Evolutionary conservation across 2,329 filamentous ascomycete species (phyloP), one percentile per base, ranked within the genome.

Genomic region (Nigrospora osmanthi): DNA sequence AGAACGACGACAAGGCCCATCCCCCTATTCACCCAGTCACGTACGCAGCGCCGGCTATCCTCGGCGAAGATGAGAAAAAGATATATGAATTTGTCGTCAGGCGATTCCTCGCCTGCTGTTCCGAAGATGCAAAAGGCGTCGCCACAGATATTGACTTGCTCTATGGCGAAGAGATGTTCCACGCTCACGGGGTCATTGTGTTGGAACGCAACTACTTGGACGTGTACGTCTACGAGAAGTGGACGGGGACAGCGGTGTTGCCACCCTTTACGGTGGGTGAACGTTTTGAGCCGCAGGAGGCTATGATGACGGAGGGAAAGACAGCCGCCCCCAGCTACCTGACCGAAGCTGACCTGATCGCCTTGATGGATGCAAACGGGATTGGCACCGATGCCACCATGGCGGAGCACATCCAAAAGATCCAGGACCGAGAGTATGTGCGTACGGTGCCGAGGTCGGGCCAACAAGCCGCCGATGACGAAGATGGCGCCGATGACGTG

Each of bases 361-460:
- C 85, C 3, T 76, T 98, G 11, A 98, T 98, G 93, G 93, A 98
- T 67, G 90, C 89, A 38, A 98, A 98, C 60, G 93, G 93, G 2
- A 98, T 98, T 52, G 93, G 93, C 12, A 98, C 93, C 11, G 93
- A 98, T 68, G 93, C 93, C 7, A 98, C 93, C 1, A 98, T 98
- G 93, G 93, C 93, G 0, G 93, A 98, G 57, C 93, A 98, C 60
- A 98, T 98, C 57, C 82, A 87, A 47, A 98, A 91, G 65, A 95
- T 98, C 56, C 89, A 97, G 64, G 81, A 90, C 47, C 76, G 93
- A 48, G 76, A 90, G 54, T 98, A 98, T 58, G 91, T 89, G 41
- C 79, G 81, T 46, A 83, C 85, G 2, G 69, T 59, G 59, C 80
- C 67, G 59, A 73, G 58, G 54, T 59, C 61, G 51, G 61, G 64